Percentiles rank a stretch among this genome's conserved stretches.
Conservation (phyloP, 2,329 filamentous ascomycete species). For the Dothistroma septosporum region DNA sequence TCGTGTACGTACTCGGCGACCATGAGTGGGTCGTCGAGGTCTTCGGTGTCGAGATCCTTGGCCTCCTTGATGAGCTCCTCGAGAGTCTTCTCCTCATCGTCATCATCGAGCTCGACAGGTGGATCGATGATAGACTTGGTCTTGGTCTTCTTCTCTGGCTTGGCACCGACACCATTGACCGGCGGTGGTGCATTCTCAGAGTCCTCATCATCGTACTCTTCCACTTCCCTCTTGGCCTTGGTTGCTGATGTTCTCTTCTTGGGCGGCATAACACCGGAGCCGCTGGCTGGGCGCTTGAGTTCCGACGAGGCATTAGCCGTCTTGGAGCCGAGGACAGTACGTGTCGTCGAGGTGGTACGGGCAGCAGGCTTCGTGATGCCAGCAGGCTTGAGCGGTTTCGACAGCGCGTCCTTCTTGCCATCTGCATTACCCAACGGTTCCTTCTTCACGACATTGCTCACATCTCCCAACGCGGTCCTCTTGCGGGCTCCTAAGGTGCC, state of each 20-base stretch:
- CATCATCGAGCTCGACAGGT: slow-evolving; percentile 29
- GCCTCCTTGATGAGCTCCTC: slow-evolving; percentile 42
- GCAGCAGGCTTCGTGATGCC: slow-evolving; percentile 69
- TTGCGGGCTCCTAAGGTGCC: slow-evolving; percentile 52
- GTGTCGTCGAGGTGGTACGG: slow-evolving; percentile 51
- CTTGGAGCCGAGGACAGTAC: slow-evolving; percentile 62
- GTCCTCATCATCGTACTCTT: slow-evolving; percentile 55
- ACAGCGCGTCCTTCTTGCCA: slow-evolving; percentile 45
- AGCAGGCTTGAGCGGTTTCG: slow-evolving; percentile 67
- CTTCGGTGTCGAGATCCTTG: slow-evolving; percentile 75
- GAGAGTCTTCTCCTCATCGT: slow-evolving; percentile 35
- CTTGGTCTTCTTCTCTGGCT: slow-evolving; percentile 46
- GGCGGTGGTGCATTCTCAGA: slow-evolving; percentile 65
- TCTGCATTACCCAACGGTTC: slow-evolving; percentile 61
- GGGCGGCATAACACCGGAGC: slow-evolving; percentile 61
- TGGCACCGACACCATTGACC: slow-evolving; percentile 42
- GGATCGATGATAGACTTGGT: slow-evolving; percentile 34
- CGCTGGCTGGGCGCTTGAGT: slow-evolving; percentile 67
- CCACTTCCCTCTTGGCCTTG: slow-evolving; percentile 46
- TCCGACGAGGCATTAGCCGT: slow-evolving; percentile 61
- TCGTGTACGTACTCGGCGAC: slow-evolving; percentile 95
- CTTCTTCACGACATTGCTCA: slow-evolving; percentile 88
- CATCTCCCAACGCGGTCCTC: slow-evolving; percentile 83
- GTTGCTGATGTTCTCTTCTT: slow-evolving; percentile 63
- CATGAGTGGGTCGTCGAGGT: slow-evolving; percentile 92